Conservation (phyloP, 2,329 filamentous ascomycete species). For the Stemphylium vesicarium region DNA sequence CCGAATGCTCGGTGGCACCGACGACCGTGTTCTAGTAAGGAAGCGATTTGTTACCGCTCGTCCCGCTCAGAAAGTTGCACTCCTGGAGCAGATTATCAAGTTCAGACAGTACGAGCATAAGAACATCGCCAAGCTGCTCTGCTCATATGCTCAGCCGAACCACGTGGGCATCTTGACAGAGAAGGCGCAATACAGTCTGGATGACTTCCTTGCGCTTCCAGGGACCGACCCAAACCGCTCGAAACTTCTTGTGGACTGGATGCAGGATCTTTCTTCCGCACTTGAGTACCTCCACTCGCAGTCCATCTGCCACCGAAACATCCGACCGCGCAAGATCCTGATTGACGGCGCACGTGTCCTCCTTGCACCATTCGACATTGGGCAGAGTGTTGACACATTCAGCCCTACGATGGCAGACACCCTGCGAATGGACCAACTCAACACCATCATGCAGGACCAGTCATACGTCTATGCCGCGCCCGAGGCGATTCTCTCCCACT, state of each 20-base stretch:
- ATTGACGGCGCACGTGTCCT: conserved; percentile 45
- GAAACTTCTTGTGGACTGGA: conserved; percentile 48
- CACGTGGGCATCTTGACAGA: conserved; percentile 45
- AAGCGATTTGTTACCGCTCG: conserved; percentile 47
- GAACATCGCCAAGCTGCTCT: conserved; percentile 47
- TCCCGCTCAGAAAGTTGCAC: conserved; percentile 43
- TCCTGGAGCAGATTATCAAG: conserved; percentile 47
- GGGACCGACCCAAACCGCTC: conserved; percentile 40
- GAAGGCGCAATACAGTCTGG: conserved; percentile 46
- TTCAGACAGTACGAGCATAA: conserved; percentile 49
- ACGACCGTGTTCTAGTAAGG: conserved; percentile 44
- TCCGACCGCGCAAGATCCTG: conserved; percentile 50
- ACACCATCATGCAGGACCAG: conserved; percentile 43
- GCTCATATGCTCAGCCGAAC: conserved; percentile 48
- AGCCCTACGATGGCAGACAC: conserved; percentile 38
- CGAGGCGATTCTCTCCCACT: conserved; percentile 44
- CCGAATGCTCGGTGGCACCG: conserved; percentile 41
- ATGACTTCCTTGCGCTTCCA: conserved; percentile 45
- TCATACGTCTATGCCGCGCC: conserved; percentile 49
- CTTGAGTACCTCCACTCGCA: conserved; percentile 48
- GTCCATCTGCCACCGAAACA: conserved; percentile 46
- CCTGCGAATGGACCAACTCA: conserved; percentile 39
- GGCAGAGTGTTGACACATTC: conserved; percentile 33
- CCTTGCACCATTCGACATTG: conserved; percentile 48
- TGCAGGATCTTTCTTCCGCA: conserved; percentile 49